These are phyloP conservation scores for Cladosporium sphaerospermum DNA, from an alignment of 2,329 filamentous ascomycete species.

Conservation along the genomic window DNA sequence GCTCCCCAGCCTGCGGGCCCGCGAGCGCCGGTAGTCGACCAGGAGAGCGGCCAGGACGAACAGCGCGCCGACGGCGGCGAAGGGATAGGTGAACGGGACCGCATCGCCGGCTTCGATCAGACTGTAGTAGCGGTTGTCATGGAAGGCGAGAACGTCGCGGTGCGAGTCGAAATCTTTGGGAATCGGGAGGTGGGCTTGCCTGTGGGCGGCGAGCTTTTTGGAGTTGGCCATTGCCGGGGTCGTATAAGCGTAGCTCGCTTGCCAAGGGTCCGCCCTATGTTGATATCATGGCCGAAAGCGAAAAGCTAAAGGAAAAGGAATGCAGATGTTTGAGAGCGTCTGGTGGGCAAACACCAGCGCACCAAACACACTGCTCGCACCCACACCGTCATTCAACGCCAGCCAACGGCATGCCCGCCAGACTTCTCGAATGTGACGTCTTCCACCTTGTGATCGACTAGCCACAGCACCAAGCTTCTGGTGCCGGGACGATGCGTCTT, in stretches of 20 bases:
- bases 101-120: slow-evolving; percentile 35
- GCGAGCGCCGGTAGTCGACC: slow-evolving; percentile 41
- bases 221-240: background rate
- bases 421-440: slow-evolving; percentile 6
- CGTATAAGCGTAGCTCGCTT: too few species aligned
- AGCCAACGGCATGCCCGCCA: slow-evolving; percentile 1
- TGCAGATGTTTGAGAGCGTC: background rate
- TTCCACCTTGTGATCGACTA: background rate
- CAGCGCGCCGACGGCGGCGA: slow-evolving; percentile 33
- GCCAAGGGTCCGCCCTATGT: too few species aligned
- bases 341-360: background rate
- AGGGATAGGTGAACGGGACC: slow-evolving; percentile 41
- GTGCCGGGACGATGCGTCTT: too few species aligned
- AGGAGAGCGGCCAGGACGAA: slow-evolving; percentile 46
- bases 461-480: too few species aligned
- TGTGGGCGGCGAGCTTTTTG: background rate
- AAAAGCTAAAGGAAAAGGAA: background rate
- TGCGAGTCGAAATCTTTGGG: background rate
- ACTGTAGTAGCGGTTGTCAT: slow-evolving; percentile 36
- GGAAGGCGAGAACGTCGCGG: slow-evolving; percentile 14
- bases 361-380: background rate
- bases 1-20: slow-evolving; percentile 36
- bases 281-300: too few species aligned
- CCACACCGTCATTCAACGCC: slow-evolving; percentile 2
- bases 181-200: background rate